Evolutionary conservation across 164 flowering plant species (phyloP).

Genomic region (Santalum album): DNA sequence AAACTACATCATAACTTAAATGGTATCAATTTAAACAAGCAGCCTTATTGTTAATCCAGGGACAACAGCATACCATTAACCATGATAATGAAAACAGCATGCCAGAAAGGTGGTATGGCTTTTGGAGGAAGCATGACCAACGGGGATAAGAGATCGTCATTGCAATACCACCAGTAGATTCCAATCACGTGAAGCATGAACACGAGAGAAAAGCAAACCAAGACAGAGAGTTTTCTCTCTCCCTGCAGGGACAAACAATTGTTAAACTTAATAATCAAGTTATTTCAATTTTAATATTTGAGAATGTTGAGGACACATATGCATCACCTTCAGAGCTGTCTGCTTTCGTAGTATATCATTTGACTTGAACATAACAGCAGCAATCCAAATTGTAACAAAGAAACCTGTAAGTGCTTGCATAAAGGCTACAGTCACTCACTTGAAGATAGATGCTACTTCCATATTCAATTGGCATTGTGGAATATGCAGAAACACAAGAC

Average conservation of each 20-base stretch:
- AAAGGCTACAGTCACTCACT: background rate
- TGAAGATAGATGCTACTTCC: no score
- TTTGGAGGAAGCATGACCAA: slow-evolving; percentile 92
- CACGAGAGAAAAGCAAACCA: slow-evolving; percentile 46
- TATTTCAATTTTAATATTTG: background rate
- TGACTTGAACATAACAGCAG: slow-evolving; percentile 96
- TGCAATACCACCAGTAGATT: slow-evolving; percentile 90
- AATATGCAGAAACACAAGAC: no score
- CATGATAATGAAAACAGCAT: slow-evolving; percentile 89
- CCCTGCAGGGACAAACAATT: slow-evolving; percentile 48
- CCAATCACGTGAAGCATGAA: slow-evolving; percentile 65
- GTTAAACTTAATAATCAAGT: background rate
- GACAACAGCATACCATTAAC: slow-evolving; percentile 60
- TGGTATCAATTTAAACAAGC: no score
- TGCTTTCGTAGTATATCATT: slow-evolving; percentile 90
- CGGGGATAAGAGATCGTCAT: slow-evolving; percentile 79
- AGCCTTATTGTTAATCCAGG: background rate
- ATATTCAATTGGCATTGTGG: no score
- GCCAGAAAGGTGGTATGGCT: slow-evolving; percentile 94
- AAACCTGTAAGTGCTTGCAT: slow-evolving; percentile 51
- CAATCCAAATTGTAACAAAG: slow-evolving; percentile 89
- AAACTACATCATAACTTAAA: no score
- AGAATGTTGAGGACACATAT: no score
- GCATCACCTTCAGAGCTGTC: slow-evolving; percentile 98
- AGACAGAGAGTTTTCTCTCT: slow-evolving; percentile 68